phyloP scores from a whole-genome alignment of 2,329 filamentous ascomycete genomes.

The Pseudocercospora vitis region DNA sequence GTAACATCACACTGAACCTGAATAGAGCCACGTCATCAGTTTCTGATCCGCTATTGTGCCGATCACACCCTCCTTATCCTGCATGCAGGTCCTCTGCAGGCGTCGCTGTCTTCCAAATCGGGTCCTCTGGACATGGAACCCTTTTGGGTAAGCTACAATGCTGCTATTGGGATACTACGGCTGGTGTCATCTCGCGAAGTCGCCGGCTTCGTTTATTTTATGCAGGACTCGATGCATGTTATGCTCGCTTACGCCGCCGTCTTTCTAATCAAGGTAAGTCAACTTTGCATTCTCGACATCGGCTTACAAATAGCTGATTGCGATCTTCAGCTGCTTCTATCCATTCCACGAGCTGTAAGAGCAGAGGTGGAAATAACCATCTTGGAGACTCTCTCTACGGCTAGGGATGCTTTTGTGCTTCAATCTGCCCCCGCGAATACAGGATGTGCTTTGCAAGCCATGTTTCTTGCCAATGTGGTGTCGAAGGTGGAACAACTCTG shows the following conservation, averaged over 20 bases:
- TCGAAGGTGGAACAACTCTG: not conserved
- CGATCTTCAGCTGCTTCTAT: slow-evolving; percentile 22
- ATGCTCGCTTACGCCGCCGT: slow-evolving; percentile 47
- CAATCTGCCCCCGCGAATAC: slow-evolving; percentile 26
- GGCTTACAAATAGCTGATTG: not conserved
- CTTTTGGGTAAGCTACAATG: slow-evolving; percentile 39
- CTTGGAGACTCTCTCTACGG: not conserved
- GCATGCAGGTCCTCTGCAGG: slow-evolving; percentile 38
- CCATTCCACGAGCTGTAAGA: slow-evolving; percentile 20
- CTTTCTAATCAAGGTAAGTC: slow-evolving; percentile 41
- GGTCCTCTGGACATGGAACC: slow-evolving; percentile 17
- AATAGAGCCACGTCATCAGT: slow-evolving; percentile 35
- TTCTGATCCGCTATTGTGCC: slow-evolving; percentile 44
- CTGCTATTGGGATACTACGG: slow-evolving; percentile 38
- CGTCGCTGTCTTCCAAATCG: slow-evolving; percentile 37
- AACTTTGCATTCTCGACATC: slow-evolving; percentile 4
- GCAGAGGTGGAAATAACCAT: slow-evolving; percentile 22
- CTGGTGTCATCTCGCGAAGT: slow-evolving; percentile 33
- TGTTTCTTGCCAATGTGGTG: slow-evolving; percentile 6
- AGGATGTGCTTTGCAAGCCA: slow-evolving; percentile 7
- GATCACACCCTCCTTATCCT: slow-evolving; percentile 42
- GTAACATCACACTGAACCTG: not conserved
- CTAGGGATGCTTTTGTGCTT: slow-evolving; percentile 18
- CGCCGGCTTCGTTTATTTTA: slow-evolving; percentile 41
- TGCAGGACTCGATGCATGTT: slow-evolving; percentile 46